Percentiles rank a stretch among this genome's conserved stretches.
Evolutionary conservation across 2,329 filamentous ascomycete species (phyloP).

Genomic region (Zelopaecilomyces penicillatus): DNA sequence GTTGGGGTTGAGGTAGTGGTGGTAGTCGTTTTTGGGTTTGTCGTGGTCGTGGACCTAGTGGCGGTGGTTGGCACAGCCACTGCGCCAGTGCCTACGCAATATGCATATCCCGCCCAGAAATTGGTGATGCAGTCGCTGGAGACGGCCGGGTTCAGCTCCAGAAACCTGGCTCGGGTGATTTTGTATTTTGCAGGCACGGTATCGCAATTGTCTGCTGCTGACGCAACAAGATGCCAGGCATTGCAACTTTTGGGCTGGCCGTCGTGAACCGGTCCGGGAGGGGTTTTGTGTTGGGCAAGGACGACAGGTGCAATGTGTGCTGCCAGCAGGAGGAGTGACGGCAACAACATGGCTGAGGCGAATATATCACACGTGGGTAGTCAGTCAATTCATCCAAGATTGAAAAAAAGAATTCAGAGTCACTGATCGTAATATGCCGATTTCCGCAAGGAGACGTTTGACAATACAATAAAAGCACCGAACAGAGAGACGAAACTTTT

Average conservation of each 20-base stretch:
- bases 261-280: background rate
- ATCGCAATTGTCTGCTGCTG: constrained; percentile 13
- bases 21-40: background rate
- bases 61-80: background rate
- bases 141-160: constrained; percentile 20
- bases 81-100: constrained; percentile 15
- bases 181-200: constrained; percentile 10
- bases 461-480: no score
- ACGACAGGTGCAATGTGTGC: background rate
- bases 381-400: no score
- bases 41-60: background rate
- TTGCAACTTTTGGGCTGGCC: constrained; percentile 10
- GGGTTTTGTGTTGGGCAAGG: constrained; percentile 5
- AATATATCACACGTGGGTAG: no score
- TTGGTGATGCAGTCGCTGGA: constrained; percentile 18
- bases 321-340: no score
- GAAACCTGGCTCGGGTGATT: constrained; percentile 18
- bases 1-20: background rate
- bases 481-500: no score
- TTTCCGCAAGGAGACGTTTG: no score
- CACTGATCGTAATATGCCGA: no score
- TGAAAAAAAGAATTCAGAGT: no score
- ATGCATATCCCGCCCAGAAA: constrained; percentile 16
- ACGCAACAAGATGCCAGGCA: constrained; percentile 10
- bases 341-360: no score